These are phyloP conservation scores for Chytriomyces sp. DNA, from an alignment of 192 early-diverging fungal species.

Conservation along the genomic window DNA sequence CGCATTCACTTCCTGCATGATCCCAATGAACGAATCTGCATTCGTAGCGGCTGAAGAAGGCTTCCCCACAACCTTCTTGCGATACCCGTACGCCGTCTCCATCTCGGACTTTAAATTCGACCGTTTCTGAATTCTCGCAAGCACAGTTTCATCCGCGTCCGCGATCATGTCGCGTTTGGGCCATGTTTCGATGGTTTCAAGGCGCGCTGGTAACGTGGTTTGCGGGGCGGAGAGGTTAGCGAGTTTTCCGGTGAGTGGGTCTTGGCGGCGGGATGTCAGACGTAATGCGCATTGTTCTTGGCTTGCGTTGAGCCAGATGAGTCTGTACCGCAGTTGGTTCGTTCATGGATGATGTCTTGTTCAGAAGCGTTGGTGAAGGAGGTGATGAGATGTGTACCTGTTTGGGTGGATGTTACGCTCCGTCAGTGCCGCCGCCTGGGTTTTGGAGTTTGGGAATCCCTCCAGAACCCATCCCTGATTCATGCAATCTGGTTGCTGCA, in stretches of 20 bases:
- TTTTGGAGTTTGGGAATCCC: conserved; percentile 49
- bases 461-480: conserved; percentile 59
- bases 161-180: conserved; percentile 23
- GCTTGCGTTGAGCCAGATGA: conserved; percentile 46
- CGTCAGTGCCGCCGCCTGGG: conserved; percentile 44
- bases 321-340: conserved; percentile 23
- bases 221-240: conserved; percentile 31
- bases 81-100: conserved; percentile 29
- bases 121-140: conserved; percentile 29
- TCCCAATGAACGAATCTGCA: conserved; percentile 9
- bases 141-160: conserved; percentile 41
- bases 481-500: conserved; percentile 48
- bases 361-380: not conserved
- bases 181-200: conserved; percentile 18
- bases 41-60: not conserved
- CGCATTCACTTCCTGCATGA: conserved; percentile 58
- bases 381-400: conserved; percentile 37
- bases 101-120: conserved; percentile 37
- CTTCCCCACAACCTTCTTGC: conserved; percentile 18
- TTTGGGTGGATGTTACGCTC: conserved; percentile 50
- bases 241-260: conserved; percentile 35
- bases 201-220: conserved; percentile 11
- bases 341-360: not conserved
- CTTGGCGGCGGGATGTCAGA: conserved; percentile 37
- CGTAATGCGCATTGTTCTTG: conserved; percentile 43